These are phyloP conservation scores for Solanum chiquidenum DNA, from an alignment of 257 asterid genomes.

Conservation along the genomic window DNA sequence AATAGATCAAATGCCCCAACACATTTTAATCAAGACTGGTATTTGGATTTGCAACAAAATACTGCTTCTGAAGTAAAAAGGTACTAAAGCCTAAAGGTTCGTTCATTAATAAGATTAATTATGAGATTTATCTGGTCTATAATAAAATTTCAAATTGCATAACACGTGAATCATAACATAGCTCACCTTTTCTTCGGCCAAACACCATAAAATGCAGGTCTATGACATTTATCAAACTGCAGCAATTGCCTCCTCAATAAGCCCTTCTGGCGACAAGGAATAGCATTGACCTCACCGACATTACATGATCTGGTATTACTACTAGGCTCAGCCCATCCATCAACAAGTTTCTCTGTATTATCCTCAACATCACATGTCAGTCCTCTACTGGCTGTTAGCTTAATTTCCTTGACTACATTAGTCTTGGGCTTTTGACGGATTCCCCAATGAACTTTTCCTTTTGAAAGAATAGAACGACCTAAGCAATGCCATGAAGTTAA, in stretches of 20 bases:
- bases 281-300: conserved; percentile 5
- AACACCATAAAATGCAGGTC: conserved; percentile 96
- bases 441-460: conserved; percentile 54
- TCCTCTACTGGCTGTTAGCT: conserved; percentile 57
- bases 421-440: conserved; percentile 70
- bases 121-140: neutral
- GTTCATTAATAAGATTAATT: neutral
- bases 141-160: neutral
- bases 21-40: neutral
- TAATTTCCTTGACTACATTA: conserved; percentile 69
- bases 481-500: conserved; percentile 44
- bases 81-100: neutral
- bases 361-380: conserved; percentile 35
- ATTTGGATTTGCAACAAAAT: neutral
- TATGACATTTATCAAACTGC: conserved; percentile 83
- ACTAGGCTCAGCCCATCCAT: conserved; percentile 41
- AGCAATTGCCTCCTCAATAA: conserved; percentile 41
- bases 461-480: conserved; percentile 30
- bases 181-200: conserved; percentile 70
- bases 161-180: neutral
- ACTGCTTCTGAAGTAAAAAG: neutral
- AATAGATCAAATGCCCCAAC: neutral
- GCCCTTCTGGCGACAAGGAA: conserved; percentile 17
- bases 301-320: conserved; percentile 18
- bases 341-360: conserved; percentile 36